Percentiles rank a stretch among this genome's conserved stretches.
Evolutionary conservation across 805 yeast genomes (phyloP).

Genomic region (Candida awuae): DNA sequence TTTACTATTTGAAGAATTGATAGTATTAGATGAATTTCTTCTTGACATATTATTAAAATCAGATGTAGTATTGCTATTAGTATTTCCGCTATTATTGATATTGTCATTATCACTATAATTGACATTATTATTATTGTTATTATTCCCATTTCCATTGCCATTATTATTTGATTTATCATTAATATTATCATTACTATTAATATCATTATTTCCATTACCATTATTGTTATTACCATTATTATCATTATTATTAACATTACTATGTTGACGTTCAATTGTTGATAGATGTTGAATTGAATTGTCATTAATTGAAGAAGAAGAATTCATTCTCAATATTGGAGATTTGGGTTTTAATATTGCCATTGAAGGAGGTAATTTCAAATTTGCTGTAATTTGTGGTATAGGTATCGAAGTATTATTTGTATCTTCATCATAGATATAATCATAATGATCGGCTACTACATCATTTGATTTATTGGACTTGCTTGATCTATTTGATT

Average conservation of each 20-base stretch:
- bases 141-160: too few species aligned
- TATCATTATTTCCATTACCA: too few species aligned
- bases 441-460: too few species aligned
- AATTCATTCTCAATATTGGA: conserved; percentile 27
- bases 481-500: conserved; percentile 1
- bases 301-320: conserved; percentile 23
- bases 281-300: conserved; percentile 13
- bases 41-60: conserved; percentile 13
- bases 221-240: too few species aligned
- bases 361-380: conserved; percentile 29
- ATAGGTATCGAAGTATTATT: not conserved
- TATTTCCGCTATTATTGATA: too few species aligned
- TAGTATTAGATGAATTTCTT: conserved; percentile 15
- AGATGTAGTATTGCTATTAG: conserved; percentile 3
- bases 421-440: not conserved
- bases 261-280: conserved; percentile 11
- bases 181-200: too few species aligned
- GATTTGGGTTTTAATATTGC: conserved; percentile 27
- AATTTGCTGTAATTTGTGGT: conserved; percentile 4
- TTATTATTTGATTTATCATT: too few species aligned
- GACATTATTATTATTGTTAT: too few species aligned
- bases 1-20: conserved; percentile 7
- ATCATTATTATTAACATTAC: too few species aligned
- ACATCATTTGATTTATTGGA: not conserved
- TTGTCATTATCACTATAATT: too few species aligned